Conservation (phyloP, 2,329 filamentous ascomycete genomes). For the Colletotrichum filicis region DNA sequence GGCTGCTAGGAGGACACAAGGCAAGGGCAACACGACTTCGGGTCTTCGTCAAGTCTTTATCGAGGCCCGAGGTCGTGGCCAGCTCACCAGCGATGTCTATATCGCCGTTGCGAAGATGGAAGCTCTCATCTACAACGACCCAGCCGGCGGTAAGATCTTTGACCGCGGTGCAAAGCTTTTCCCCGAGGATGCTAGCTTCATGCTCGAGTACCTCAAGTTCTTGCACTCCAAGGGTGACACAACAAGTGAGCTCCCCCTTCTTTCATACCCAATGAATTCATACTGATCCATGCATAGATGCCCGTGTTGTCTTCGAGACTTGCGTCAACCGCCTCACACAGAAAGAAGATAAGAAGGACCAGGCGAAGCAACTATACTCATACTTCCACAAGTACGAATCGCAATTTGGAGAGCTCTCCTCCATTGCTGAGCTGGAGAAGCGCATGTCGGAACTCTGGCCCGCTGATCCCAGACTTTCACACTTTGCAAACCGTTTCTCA, state of each 20-base stretch:
- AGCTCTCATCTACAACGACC: conserved; percentile 95
- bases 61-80: conserved; percentile 87
- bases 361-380: conserved; percentile 85
- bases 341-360: conserved; percentile 78
- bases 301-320: conserved; percentile 94
- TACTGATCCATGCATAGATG: conserved; percentile 68
- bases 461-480: conserved; percentile 79
- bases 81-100: conserved; percentile 94
- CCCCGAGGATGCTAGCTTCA: conserved; percentile 91
- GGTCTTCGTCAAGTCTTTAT: conserved; percentile 90
- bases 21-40: conserved; percentile 71
- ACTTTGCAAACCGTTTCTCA: conserved; percentile 82
- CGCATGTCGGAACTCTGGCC: conserved; percentile 96
- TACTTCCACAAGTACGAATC: conserved; percentile 98
- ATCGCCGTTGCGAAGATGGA: conserved; percentile 93
- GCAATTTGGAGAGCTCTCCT: conserved; percentile 89
- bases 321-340: conserved; percentile 84
- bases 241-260: conserved; percentile 73
- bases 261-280: not conserved
- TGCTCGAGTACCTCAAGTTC: conserved; percentile 96
- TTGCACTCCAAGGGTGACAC: conserved; percentile 92
- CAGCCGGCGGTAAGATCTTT: conserved; percentile 93
- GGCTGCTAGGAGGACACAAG: conserved; percentile 93
- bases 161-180: conserved; percentile 94
- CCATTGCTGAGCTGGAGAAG: conserved; percentile 90